phyloP scores from a whole-genome alignment of 2,329 filamentous ascomycete species.

The Cylindrodendrum hubeiense region DNA sequence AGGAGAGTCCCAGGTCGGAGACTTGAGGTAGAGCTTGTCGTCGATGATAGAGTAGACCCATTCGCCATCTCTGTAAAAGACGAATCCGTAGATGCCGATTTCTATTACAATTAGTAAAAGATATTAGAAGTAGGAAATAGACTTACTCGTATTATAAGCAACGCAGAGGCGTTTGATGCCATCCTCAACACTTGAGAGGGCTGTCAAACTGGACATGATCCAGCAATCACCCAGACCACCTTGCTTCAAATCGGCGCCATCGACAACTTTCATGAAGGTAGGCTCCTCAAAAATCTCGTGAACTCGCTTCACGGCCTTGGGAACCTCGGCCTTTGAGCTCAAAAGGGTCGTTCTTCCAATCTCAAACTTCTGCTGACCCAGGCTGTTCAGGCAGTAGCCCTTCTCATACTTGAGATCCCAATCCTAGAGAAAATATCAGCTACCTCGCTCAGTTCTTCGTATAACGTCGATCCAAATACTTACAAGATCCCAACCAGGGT shows the following conservation, averaged over 20 bases:
- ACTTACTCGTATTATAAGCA: constrained; percentile 73
- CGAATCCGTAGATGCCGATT: constrained; percentile 90
- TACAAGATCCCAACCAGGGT: constrained; percentile 71
- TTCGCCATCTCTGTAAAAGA: constrained; percentile 89
- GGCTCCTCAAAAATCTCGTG: constrained; percentile 83
- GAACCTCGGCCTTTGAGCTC: constrained; percentile 64
- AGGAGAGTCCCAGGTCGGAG: constrained; percentile 84
- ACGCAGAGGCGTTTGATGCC: constrained; percentile 82
- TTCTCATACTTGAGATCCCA: constrained; percentile 77
- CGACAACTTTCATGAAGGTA: constrained; percentile 74
- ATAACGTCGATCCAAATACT: constrained; percentile 36
- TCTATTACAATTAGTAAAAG: constrained; percentile 39
- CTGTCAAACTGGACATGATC: constrained; percentile 83
- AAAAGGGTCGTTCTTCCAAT: constrained; percentile 58
- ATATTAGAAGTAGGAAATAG: too few species aligned
- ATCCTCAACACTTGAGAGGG: constrained; percentile 78
- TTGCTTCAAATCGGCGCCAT: constrained; percentile 82
- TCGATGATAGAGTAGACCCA: constrained; percentile 95
- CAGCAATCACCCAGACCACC: constrained; percentile 85
- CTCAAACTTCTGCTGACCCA: constrained; percentile 65
- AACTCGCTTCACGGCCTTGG: constrained; percentile 81
- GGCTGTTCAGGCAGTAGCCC: constrained; percentile 66
- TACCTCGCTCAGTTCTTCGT: not conserved
- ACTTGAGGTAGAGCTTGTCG: constrained; percentile 88
- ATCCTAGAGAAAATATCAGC: constrained; percentile 56